phyloP scores from a whole-genome alignment of 768 basidiomycete genomes.

The Infundibulicybe gibba region DNA sequence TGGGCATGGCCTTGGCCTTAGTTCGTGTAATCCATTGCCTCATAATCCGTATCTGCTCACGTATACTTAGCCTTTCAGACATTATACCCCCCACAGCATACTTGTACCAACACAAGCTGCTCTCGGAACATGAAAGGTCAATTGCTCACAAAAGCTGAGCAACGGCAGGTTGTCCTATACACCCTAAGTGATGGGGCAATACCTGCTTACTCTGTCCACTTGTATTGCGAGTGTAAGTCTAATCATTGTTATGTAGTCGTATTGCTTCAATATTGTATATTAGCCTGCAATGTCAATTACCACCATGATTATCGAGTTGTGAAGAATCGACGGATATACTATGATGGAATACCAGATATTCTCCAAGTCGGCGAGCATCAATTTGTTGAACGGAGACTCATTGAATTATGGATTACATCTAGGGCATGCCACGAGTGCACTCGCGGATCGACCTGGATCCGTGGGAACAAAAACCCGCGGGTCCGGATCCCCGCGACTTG shows the following conservation, averaged over 20 bases:
- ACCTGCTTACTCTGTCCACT: constrained; percentile 17
- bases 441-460: too few species aligned
- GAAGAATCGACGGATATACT: constrained; percentile 4
- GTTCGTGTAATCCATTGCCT: neutral
- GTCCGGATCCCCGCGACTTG: too few species aligned
- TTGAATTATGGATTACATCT: constrained; percentile 2
- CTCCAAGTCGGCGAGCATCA: constrained; percentile 10
- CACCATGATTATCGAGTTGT: too few species aligned
- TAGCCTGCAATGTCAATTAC: constrained; percentile 11
- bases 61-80: constrained; percentile 3
- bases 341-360: constrained; percentile 9
- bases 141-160: constrained; percentile 15
- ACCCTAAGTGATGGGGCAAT: constrained; percentile 12
- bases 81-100: constrained; percentile 5
- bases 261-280: neutral
- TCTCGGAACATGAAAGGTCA: neutral
- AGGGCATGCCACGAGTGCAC: too few species aligned
- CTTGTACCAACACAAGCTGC: constrained; percentile 5
- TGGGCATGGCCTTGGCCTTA: neutral
- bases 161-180: constrained; percentile 13
- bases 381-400: constrained; percentile 9
- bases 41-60: neutral
- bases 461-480: too few species aligned
- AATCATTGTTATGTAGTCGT: neutral
- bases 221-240: constrained; percentile 16